Conservation (phyloP, 2,329 filamentous ascomycete species). For the Thelonectria rubi region DNA sequence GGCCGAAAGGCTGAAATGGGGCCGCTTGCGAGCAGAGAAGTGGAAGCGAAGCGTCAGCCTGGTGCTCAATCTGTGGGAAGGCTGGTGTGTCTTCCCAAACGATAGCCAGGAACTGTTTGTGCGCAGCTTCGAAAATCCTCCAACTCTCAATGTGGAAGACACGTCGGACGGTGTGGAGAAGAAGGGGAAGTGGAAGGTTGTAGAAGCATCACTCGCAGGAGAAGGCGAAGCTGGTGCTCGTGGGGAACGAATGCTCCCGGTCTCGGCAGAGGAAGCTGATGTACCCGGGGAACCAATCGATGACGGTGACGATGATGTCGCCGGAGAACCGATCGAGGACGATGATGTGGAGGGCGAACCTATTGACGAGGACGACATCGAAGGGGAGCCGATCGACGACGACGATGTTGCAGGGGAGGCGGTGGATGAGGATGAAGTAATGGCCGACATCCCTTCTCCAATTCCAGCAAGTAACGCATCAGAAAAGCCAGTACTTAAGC, state of each 20-base stretch:
- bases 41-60: constrained; percentile 80
- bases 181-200: constrained; percentile 59
- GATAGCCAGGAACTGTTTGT: constrained; percentile 77
- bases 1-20: constrained; percentile 78
- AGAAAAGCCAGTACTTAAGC: constrained; percentile 26
- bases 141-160: constrained; percentile 50
- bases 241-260: constrained; percentile 30
- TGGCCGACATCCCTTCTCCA: constrained; percentile 42
- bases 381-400: constrained; percentile 56
- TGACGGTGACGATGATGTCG: constrained; percentile 53
- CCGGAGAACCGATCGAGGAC: constrained; percentile 52
- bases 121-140: constrained; percentile 75
- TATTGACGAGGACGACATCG: constrained; percentile 56
- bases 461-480: constrained; percentile 30
- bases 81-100: constrained; percentile 77
- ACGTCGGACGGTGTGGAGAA: constrained; percentile 44
- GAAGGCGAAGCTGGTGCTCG: constrained; percentile 16
- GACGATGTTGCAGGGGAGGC: constrained; percentile 55
- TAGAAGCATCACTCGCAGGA: constrained; percentile 50
- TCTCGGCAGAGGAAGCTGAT: constrained; percentile 55
- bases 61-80: constrained; percentile 76
- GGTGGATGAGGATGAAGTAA: constrained; percentile 55
- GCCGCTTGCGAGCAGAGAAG: constrained; percentile 81
- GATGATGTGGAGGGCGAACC: constrained; percentile 61
- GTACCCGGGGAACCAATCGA: constrained; percentile 57